phyloP scores from a whole-genome alignment of 345 rosid genomes.

The Rhodamnia argentea region DNA sequence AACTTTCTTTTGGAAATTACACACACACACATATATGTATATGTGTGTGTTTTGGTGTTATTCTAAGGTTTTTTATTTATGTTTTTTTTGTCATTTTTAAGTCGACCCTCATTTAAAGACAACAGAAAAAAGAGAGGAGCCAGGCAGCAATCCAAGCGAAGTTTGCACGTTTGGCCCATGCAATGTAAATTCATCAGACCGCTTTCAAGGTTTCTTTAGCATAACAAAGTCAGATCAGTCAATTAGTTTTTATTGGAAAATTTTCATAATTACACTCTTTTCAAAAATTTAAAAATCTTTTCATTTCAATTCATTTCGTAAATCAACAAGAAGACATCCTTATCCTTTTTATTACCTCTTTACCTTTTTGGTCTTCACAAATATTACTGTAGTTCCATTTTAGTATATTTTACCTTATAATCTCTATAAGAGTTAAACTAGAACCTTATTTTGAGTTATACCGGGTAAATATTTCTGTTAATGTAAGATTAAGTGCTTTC shows the following conservation, averaged over 20 bases:
- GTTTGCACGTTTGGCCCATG: neutral
- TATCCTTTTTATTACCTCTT: neutral
- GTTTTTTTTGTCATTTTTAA: too few relatives aligned
- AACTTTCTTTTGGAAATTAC: too few relatives aligned
- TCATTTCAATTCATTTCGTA: neutral
- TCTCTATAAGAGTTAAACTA: neutral
- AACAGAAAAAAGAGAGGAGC: neutral
- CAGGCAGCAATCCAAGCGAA: neutral
- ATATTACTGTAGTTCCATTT: neutral
- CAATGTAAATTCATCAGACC: neutral
- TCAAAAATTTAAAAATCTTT: too few relatives aligned
- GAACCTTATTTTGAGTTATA: neutral
- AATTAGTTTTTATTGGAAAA: too few relatives aligned
- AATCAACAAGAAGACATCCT: too few relatives aligned
- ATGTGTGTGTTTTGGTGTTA: neutral
- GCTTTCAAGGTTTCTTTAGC: neutral
- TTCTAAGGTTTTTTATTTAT: neutral
- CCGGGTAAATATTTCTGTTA: too few relatives aligned
- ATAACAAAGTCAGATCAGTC: neutral
- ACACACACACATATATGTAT: too few relatives aligned
- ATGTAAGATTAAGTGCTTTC: neutral
- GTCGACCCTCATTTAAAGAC: neutral
- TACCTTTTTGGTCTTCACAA: neutral
- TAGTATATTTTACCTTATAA: too few relatives aligned
- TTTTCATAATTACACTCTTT: too few relatives aligned